Evolutionary conservation across 306 rosid genomes (phyloP).

Genomic region (Mimosa pudica): DNA sequence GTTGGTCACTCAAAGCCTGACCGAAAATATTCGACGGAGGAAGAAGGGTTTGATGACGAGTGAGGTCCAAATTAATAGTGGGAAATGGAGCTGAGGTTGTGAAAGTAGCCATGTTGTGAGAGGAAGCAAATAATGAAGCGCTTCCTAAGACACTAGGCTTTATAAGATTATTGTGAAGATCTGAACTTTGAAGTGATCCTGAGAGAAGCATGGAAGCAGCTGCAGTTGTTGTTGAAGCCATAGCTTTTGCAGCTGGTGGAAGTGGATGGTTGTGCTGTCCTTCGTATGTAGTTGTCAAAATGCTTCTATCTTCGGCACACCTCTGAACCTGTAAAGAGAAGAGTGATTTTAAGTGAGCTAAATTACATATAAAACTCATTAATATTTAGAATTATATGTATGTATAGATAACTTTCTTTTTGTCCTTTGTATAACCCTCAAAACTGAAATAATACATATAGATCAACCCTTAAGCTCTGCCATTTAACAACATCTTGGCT

Average conservation of each 20-base stretch:
- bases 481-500: too few species aligned
- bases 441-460: too few species aligned
- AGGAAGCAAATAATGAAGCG: slow-evolving; percentile 15
- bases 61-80: slow-evolving; percentile 72
- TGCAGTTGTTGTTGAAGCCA: slow-evolving; percentile 74
- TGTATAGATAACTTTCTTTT: too few species aligned
- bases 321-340: slow-evolving; percentile 60
- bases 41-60: neutral
- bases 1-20: slow-evolving; percentile 28
- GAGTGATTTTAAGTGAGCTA: neutral
- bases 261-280: slow-evolving; percentile 82
- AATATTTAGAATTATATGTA: too few species aligned
- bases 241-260: slow-evolving; percentile 70
- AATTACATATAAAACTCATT: too few species aligned
- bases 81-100: slow-evolving; percentile 84
- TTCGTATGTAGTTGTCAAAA: slow-evolving; percentile 71
- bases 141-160: slow-evolving; percentile 44
- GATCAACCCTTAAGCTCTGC: too few species aligned
- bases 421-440: too few species aligned
- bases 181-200: slow-evolving; percentile 63
- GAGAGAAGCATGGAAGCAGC: slow-evolving; percentile 77
- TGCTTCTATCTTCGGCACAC: slow-evolving; percentile 66
- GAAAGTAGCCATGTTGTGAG: slow-evolving; percentile 60
- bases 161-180: slow-evolving; percentile 25
- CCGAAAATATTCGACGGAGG: slow-evolving; percentile 24